phyloP scores from a whole-genome alignment of 2,329 filamentous ascomycete species.

The Arthrobotrys megalospora region DNA sequence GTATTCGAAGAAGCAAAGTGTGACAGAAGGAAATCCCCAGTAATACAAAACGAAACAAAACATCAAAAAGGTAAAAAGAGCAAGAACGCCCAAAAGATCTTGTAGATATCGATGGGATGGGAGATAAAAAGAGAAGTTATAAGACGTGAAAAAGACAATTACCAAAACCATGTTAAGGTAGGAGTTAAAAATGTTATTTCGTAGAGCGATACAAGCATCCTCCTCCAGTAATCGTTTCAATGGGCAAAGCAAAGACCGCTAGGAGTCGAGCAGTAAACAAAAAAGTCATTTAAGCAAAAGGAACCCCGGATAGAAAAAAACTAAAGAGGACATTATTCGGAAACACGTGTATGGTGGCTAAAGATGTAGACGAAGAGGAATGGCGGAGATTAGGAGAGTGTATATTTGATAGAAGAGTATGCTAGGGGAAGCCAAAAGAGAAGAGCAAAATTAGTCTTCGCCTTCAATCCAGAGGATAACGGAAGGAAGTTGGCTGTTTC shows the following conservation, averaged over 20 bases:
- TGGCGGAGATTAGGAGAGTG: neutral
- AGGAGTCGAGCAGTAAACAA: constrained; percentile 21
- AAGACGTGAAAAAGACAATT: constrained; percentile 10
- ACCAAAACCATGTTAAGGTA: constrained; percentile 20
- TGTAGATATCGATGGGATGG: constrained; percentile 1
- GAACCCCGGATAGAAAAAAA: constrained; percentile 1
- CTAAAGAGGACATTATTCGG: constrained; percentile 28
- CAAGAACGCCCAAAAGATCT: constrained; percentile 22
- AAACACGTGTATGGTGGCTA: constrained; percentile 5
- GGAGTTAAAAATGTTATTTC: constrained; percentile 29
- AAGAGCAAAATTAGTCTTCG: constrained; percentile 6
- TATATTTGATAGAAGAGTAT: neutral
- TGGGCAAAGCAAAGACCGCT: constrained; percentile 8
- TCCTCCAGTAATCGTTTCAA: constrained; percentile 25
- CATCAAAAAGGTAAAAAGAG: constrained; percentile 10
- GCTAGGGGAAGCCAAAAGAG: neutral
- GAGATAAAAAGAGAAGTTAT: constrained; percentile 10
- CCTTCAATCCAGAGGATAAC: constrained; percentile 43
- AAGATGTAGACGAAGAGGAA: neutral
- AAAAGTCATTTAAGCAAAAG: constrained; percentile 10
- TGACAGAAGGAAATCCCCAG: constrained; percentile 6
- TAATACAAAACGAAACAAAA: constrained; percentile 9
- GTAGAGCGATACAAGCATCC: constrained; percentile 29
- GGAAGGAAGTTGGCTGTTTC: constrained; percentile 32
- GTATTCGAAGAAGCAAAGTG: constrained; percentile 20